Evolutionary conservation across 2,329 filamentous ascomycete genomes (phyloP), one percentile per base, ranked within the genome.

Genomic region (Penicillium sp.): DNA sequence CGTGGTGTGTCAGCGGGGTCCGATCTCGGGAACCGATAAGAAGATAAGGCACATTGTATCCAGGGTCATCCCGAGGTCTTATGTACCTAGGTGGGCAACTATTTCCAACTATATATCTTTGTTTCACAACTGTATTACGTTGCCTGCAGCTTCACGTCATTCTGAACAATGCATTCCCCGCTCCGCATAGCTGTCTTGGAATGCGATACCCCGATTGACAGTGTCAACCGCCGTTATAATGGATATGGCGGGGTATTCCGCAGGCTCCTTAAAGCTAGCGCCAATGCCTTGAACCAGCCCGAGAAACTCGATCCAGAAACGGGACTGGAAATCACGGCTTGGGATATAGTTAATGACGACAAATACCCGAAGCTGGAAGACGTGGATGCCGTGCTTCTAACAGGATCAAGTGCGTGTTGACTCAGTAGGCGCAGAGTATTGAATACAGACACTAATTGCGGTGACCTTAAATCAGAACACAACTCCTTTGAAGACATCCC

Each of bases 161-260:
- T 43, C 27, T 4, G 21, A 42, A 62, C 49, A 41, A 77, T 77
- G 74, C 67, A 60, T 43, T 58, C 68, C 17, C 84, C 84, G 31
- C 78, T 93, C 65, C 88, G 90, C 56, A 88, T 97, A 75, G 92
- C 93, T 47, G 84, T 97, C 66, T 86, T 97, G 65, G 91, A 96
- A 81, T 89, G 90, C 79, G 93, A 96, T 76, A 89, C 85, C 1
- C 91, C 91, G 1, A 80, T 89, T 50, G 83, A 86, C 1, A 75
- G 82, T 43, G 84, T 88, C 38, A 78, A 84, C 54, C 81, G 81
- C 55, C 85, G 85, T 67, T 92, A 89, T 75, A 84, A 86, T 51
- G 82, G 82, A 59, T 97, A 96, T 76, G 85, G 86, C 61, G 87
- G 86, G 61, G 83, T 91, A 59, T 91, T 91, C 75, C 81, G 77